Base-by-base conservation (phyloP, 202 grass and related monocot genomes). In the Cymbopogon flexuosus region DNA sequence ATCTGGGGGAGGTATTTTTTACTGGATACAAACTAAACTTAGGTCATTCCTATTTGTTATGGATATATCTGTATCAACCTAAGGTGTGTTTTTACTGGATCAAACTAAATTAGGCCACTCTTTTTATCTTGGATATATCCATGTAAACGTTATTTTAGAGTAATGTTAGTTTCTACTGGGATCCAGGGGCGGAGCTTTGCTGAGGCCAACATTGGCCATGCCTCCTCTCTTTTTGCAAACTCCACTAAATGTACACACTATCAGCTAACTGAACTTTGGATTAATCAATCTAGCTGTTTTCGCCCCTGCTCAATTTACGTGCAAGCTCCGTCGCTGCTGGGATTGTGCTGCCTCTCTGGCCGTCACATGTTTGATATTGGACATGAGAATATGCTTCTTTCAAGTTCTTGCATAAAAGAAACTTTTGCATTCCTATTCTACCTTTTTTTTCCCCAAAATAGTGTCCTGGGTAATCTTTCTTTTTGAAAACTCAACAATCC, bases 1-100 rank as follows among this genome's bases (percentile, higher is more conserved):
- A 99, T 99, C 96, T 72, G 96, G 96, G 61, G 96, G 92, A 93
- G 96, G 96, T 99, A 90, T 71, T 68, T 79, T 23, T 47, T 62
- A 5, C 31, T 88, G 58, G 60, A 73, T 73, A 33, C 6, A 42
- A 61, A 68, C 60, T 35, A 4, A 40, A n/a, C 18, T 56, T 52
- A 59, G 1, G 2, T 1, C n/a, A 59, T 61, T 80, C n/a, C 27
- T 61, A 39, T 59, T 59, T 52, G 42, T 8, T 10, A 3, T 39
- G 18, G 2, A 19, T 19, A 56, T 56, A 56, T 21, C 51, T 0
- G 6, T 56, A 56, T n/a, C 49, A n/a, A 52, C 51, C 18, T 56
- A 56, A 0, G 96, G 90, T 98, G 87, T 63, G 62, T 73, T 42
- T 24, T 57, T 62, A 8, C 37, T 88, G 29, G 61, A 68, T 78